Percentiles rank a stretch among this genome's conserved stretches.
phyloP scores from a whole-genome alignment of 805 yeast species.

The Lipomyces mesembrius region DNA sequence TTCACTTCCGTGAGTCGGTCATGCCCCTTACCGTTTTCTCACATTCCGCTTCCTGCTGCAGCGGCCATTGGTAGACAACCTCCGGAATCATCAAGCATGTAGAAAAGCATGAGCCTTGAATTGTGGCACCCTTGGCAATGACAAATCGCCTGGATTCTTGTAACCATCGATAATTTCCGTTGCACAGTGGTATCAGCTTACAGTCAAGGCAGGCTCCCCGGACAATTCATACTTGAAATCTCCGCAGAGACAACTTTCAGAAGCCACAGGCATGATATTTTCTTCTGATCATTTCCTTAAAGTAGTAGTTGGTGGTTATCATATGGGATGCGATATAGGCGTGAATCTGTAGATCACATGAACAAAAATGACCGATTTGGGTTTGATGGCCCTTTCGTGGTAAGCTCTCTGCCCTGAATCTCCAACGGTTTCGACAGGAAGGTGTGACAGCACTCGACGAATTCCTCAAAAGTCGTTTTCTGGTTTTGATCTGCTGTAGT shows the following conservation, averaged over 20 bases:
- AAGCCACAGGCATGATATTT: not conserved
- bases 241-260: not conserved
- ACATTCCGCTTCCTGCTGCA: no score
- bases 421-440: no score
- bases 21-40: no score
- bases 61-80: no score
- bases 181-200: not conserved
- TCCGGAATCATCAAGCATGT: not conserved
- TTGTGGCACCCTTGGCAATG: constrained; percentile 3
- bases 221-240: not conserved
- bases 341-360: no score
- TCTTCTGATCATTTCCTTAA: not conserved
- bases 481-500: no score
- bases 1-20: no score
- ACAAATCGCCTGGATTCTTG: not conserved
- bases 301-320: not conserved
- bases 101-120: not conserved
- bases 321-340: not conserved
- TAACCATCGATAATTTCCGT: not conserved
- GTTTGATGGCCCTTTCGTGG: no score
- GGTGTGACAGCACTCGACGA: no score
- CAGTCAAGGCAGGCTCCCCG: not conserved
- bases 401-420: no score
- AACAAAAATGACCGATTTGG: no score
- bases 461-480: no score